A percentile compares a stretch with the other conserved stretches of the same genome.
phyloP scores from a whole-genome alignment of 2,329 filamentous ascomycete genomes.

The Alternaria triticimaculans region DNA sequence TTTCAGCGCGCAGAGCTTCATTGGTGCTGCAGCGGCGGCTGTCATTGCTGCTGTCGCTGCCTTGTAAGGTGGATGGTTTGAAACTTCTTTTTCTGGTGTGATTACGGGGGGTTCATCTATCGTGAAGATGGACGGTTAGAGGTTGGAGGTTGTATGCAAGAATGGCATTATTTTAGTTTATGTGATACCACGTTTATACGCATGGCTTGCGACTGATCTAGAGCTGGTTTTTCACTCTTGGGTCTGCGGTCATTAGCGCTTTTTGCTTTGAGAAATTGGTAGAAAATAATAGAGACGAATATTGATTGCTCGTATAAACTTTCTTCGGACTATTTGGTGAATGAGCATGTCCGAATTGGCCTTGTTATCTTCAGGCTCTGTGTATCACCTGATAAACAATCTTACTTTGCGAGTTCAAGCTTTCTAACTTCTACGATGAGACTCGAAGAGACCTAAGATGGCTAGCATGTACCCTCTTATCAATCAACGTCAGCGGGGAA shows the following conservation, averaged over 20 bases:
- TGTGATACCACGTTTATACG: not conserved
- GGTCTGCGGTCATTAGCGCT: not conserved
- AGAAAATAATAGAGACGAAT: not conserved
- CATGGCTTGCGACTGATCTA: not conserved
- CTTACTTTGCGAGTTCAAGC: not conserved
- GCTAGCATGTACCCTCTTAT: not conserved
- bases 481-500: not conserved
- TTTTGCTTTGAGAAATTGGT: not conserved
- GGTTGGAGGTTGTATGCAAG: not conserved
- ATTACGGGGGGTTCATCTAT: not conserved
- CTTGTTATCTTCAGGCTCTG: not conserved
- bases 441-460: not conserved
- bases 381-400: not conserved
- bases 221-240: not conserved
- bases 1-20: constrained; percentile 29
- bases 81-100: not conserved
- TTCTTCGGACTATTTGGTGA: not conserved
- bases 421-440: not conserved
- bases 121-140: not conserved
- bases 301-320: not conserved
- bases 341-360: not conserved
- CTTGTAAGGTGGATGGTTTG: constrained; percentile 23
- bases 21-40: constrained; percentile 35
- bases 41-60: constrained; percentile 31
- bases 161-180: not conserved